Evolutionary conservation across 106 monocot species (phyloP).

Genomic region (Cymbidium sinense): DNA sequence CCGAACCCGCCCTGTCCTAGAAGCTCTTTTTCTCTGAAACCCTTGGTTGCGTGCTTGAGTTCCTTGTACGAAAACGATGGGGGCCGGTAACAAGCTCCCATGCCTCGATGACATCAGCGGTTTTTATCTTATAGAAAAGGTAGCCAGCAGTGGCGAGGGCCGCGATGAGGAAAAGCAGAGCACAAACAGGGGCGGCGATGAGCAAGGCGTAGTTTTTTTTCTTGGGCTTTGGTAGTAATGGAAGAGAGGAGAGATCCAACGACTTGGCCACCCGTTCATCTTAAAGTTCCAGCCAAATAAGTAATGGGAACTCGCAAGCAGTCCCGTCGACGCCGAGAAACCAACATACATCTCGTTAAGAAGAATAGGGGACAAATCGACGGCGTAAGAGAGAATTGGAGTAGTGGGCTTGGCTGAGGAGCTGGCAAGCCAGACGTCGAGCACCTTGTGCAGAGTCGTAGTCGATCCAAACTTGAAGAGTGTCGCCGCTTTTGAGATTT

Average conservation of each 20-base stretch:
- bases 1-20: conserved; percentile 45
- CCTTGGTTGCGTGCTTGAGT: conserved; percentile 35
- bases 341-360: conserved; percentile 8
- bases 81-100: conserved; percentile 53
- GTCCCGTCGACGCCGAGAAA: conserved; percentile 9
- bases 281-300: conserved; percentile 13
- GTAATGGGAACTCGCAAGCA: conserved; percentile 8
- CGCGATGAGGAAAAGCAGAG: conserved; percentile 10
- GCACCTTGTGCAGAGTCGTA: conserved; percentile 6
- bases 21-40: conserved; percentile 38
- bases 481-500: conserved; percentile 7
- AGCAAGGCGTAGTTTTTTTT: conserved; percentile 24
- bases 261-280: conserved; percentile 12
- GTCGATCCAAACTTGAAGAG: conserved; percentile 15
- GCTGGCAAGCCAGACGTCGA: conserved; percentile 1
- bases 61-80: conserved; percentile 45
- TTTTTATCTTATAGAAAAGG: conserved; percentile 30
- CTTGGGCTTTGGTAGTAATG: conserved; percentile 8
- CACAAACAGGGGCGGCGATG: conserved; percentile 9
- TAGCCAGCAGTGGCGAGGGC: conserved; percentile 7
- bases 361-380: conserved; percentile 1
- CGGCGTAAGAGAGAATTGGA: conserved; percentile 4
- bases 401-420: neutral
- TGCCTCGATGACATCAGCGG: conserved; percentile 37
- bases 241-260: conserved; percentile 28